A percentile compares a stretch with the other conserved stretches of the same genome.
Conservation (phyloP, 768 basidiomycete genomes). For the Megacollybia marginata region DNA sequence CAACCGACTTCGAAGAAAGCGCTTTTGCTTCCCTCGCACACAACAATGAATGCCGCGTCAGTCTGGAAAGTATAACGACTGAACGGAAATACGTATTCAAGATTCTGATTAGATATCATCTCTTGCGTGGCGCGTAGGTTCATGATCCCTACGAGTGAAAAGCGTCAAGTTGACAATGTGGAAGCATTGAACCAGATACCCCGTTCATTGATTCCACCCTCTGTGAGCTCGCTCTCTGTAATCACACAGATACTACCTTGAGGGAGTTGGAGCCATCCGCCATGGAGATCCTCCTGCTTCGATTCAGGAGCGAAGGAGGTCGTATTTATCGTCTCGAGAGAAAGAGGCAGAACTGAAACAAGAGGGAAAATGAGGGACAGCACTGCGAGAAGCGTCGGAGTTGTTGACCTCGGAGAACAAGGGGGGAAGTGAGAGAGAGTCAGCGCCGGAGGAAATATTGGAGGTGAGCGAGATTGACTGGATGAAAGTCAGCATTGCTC, state of each 20-base stretch:
- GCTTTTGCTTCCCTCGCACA: conserved; percentile 60
- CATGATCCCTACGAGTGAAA: conserved; percentile 37
- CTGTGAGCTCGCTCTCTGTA: conserved; percentile 59
- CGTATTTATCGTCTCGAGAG: conserved; percentile 55
- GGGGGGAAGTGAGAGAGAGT: conserved; percentile 17
- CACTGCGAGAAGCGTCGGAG: conserved; percentile 45
- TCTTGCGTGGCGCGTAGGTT: conserved; percentile 63
- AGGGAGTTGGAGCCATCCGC: conserved; percentile 70
- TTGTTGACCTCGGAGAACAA: conserved; percentile 7
- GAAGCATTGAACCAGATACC: conserved; percentile 23
- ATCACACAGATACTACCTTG: conserved; percentile 51
- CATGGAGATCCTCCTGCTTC: conserved; percentile 63
- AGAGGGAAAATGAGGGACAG: conserved; percentile 56
- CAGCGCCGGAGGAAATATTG: conserved; percentile 51
- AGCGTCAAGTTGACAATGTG: no score
- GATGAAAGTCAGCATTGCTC: neutral
- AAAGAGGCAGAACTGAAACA: conserved; percentile 47
- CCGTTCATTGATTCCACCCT: conserved; percentile 57
- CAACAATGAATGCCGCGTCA: conserved; percentile 58
- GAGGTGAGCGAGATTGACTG: conserved; percentile 62
- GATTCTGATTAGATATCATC: conserved; percentile 53
- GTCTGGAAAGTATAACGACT: conserved; percentile 67
- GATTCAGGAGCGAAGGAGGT: conserved; percentile 56
- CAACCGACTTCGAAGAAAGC: conserved; percentile 59
- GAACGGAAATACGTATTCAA: conserved; percentile 74